Conservation (phyloP, 306 rosid genomes). For the Dicorynia guianensis region DNA sequence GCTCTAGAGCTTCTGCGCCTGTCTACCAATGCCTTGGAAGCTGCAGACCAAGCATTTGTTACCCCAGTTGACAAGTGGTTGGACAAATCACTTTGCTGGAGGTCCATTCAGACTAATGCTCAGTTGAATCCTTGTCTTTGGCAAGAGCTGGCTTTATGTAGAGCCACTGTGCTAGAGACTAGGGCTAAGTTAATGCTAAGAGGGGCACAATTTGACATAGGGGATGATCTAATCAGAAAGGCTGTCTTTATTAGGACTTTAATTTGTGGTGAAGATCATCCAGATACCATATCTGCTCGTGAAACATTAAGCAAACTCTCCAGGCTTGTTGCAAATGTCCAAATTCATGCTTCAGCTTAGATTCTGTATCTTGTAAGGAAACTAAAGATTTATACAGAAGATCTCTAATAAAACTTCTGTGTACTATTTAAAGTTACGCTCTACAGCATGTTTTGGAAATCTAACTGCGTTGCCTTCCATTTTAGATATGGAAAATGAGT, state of each 20-base stretch:
- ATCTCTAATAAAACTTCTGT: slow-evolving; percentile 63
- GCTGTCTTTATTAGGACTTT: slow-evolving; percentile 83
- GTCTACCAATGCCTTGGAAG: slow-evolving; percentile 83
- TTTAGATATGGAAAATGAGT: too few relatives aligned
- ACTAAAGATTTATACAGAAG: slow-evolving; percentile 51
- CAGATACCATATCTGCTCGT: slow-evolving; percentile 77
- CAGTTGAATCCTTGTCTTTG: slow-evolving; percentile 89
- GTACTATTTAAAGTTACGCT: slow-evolving; percentile 52
- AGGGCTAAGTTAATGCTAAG: slow-evolving; percentile 89
- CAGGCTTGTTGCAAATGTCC: slow-evolving; percentile 77
- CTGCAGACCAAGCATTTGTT: slow-evolving; percentile 80
- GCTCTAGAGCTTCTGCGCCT: slow-evolving; percentile 79
- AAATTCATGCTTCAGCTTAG: slow-evolving; percentile 69
- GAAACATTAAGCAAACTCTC: slow-evolving; percentile 83
- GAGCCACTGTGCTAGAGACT: slow-evolving; percentile 87
- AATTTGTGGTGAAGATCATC: slow-evolving; percentile 88
- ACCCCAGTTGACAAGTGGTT: slow-evolving; percentile 88
- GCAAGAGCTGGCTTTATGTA: slow-evolving; percentile 85
- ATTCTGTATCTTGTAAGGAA: slow-evolving; percentile 56
- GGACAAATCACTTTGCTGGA: slow-evolving; percentile 83
- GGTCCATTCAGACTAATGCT: slow-evolving; percentile 78
- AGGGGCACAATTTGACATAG: slow-evolving; percentile 86
- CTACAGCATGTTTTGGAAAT: slow-evolving; percentile 46
- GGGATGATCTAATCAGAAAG: slow-evolving; percentile 84
- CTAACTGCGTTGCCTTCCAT: slow-evolving; percentile 39